phyloP scores from a whole-genome alignment of 441 rosid genomes.

The Pelargonium fulgidum region DNA sequence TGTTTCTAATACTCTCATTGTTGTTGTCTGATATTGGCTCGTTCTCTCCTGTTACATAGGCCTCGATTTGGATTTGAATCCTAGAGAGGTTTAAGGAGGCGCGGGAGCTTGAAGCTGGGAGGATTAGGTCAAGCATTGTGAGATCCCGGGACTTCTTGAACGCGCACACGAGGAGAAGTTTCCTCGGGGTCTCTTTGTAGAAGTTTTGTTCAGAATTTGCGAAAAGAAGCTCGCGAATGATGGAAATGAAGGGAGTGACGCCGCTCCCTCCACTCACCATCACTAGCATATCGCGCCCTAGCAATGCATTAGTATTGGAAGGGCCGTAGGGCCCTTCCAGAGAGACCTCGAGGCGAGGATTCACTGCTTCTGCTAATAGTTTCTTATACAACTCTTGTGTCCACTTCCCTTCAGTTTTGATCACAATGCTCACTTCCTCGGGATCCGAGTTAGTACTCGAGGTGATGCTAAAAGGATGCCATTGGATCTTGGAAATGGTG shows the following conservation, averaged over 20 bases:
- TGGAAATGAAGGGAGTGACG: constrained; percentile 70
- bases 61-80: constrained; percentile 52
- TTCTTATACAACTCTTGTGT: constrained; percentile 33
- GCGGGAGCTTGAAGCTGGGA: constrained; percentile 44
- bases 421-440: constrained; percentile 38
- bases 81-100: constrained; percentile 34
- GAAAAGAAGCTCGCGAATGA: constrained; percentile 57
- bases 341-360: constrained; percentile 36
- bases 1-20: constrained; percentile 22
- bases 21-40: constrained; percentile 19
- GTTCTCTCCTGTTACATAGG: constrained; percentile 63
- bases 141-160: constrained; percentile 69
- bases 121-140: constrained; percentile 65
- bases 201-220: constrained; percentile 23
- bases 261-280: constrained; percentile 99
- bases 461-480: constrained; percentile 52
- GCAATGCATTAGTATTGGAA: constrained; percentile 19
- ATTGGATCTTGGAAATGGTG: constrained; percentile 44
- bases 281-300: constrained; percentile 63
- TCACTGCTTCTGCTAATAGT: constrained; percentile 31
- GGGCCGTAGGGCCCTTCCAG: constrained; percentile 61
- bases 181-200: constrained; percentile 40
- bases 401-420: constrained; percentile 52
- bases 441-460: constrained; percentile 43
- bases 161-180: constrained; percentile 49